Conservation (phyloP, 2,329 filamentous ascomycete genomes). For the Aspergillus udagawae region DNA sequence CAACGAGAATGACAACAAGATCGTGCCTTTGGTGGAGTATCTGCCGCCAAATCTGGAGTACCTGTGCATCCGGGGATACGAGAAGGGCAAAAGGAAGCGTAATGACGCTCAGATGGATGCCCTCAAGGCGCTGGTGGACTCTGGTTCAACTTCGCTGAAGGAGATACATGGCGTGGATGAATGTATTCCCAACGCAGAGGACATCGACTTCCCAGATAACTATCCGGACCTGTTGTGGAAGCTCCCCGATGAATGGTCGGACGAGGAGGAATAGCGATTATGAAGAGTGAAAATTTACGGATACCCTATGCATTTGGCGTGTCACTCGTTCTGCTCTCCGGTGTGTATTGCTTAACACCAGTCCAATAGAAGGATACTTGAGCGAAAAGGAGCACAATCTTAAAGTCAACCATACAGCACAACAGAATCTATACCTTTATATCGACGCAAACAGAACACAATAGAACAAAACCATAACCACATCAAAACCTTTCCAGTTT, state of each 20-base stretch:
- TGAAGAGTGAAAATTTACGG: too few relatives aligned
- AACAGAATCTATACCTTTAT: too few relatives aligned
- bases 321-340: too few relatives aligned
- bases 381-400: too few relatives aligned
- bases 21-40: neutral
- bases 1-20: neutral
- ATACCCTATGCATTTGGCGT: too few relatives aligned
- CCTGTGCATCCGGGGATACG: slow-evolving; percentile 15
- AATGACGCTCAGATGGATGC: slow-evolving; percentile 10
- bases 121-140: slow-evolving; percentile 2
- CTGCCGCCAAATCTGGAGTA: slow-evolving; percentile 15
- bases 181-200: slow-evolving; percentile 7
- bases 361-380: too few relatives aligned
- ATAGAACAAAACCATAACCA: too few relatives aligned
- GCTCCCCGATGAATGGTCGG: neutral
- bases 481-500: too few relatives aligned
- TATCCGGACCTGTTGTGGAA: slow-evolving; percentile 2
- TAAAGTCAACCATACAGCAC: too few relatives aligned
- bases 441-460: too few relatives aligned
- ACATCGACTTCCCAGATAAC: slow-evolving; percentile 5
- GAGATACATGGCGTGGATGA: slow-evolving; percentile 9
- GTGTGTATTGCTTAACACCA: too few relatives aligned
- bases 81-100: slow-evolving; percentile 3
- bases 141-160: slow-evolving; percentile 4
- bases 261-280: too few relatives aligned